phyloP scores from a whole-genome alignment of 352 stramenopile genomes.

The Phytophthora quininea region DNA sequence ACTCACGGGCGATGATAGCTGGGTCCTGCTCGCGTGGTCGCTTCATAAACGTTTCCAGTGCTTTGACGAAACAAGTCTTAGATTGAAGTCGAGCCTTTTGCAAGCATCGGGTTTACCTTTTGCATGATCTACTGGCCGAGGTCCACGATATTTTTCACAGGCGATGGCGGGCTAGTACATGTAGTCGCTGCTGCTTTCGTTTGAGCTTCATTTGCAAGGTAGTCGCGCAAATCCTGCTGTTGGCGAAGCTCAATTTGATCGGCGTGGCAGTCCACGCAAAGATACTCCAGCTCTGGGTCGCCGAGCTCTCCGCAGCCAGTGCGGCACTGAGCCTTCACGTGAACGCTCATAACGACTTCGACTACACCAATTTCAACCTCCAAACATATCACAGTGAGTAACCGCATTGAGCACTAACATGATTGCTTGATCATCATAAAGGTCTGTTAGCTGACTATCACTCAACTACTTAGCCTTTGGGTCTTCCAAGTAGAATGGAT shows the following conservation, averaged over 20 bases:
- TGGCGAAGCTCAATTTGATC: conserved; percentile 53
- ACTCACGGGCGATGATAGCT: conserved; percentile 48
- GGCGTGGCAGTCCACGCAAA: conserved; percentile 74
- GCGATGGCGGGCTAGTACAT: conserved; percentile 6
- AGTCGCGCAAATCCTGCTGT: conserved; percentile 49
- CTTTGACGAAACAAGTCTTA: conserved; percentile 9
- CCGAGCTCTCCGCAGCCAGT: conserved; percentile 64
- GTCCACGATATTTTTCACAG: conserved; percentile 39
- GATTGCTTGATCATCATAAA: conserved; percentile 8
- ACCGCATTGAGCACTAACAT: conserved; percentile 16
- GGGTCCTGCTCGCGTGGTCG: conserved; percentile 48
- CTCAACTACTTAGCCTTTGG: conserved; percentile 29
- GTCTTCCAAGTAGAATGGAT: conserved; percentile 79
- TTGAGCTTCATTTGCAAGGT: conserved; percentile 19
- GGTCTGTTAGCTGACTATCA: neutral
- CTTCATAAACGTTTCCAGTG: conserved; percentile 53
- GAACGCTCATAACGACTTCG: conserved; percentile 46
- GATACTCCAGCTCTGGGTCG: conserved; percentile 59
- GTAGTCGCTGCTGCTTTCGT: conserved; percentile 1
- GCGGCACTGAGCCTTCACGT: conserved; percentile 52
- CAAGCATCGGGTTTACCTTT: conserved; percentile 31
- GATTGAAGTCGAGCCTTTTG: neutral
- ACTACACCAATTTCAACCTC: neutral
- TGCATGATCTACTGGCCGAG: conserved; percentile 55
- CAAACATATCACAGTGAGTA: conserved; percentile 9